Base-by-base conservation (phyloP, 805 yeast species). In the Ogataea paraovalis region DNA sequence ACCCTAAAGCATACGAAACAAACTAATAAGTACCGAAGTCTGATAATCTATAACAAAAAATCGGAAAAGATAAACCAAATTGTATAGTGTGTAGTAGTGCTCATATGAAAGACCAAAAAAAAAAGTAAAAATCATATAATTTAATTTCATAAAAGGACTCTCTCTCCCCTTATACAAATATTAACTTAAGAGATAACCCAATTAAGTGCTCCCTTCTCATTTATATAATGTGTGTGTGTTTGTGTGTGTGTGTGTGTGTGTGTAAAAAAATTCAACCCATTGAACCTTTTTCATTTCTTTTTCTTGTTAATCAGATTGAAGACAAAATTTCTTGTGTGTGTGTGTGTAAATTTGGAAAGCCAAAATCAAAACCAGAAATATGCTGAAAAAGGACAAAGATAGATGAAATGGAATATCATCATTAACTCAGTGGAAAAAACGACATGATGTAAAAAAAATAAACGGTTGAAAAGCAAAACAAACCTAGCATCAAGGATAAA, bases 121-220 rank as follows among this genome's bases (percentile, higher is more conserved):
- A 12, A 34, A 34, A 34, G 12, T 16, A 34, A 16, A 34, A n/a
- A 34, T 34, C 6, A 30, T 30, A 14, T 30, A 7, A 30, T 7
- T 19, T 34, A 34, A 34, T 18, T 6, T 34, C 21, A n/a, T 34
- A 8, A 34, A 34, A 13, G 18, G 21, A n/a, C 12, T 34, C 38
- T 34, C 38, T 34, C 38, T 34, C 38, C 16, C 38, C 38, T 34
- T 12, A 16, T n/a, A 34, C 16, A 20, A 34, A 34, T 16, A 34
- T 34, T 16, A n/a, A 14, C 19, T 34, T 10, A 16, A 25, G 38
- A 18, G 21, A 18, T 34, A 34, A 34, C 38, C 38, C 38, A 34
- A 34, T 34, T 34, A 34, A 34, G 38, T 34, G 38, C 38, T 34
- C 38, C 38, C 38, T 20, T 32, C 36, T n/a, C 20, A 34, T 16